These are phyloP conservation scores for Tolypocladium tundrense DNA, from an alignment of 2,329 filamentous ascomycete genomes.

Conservation along the genomic window DNA sequence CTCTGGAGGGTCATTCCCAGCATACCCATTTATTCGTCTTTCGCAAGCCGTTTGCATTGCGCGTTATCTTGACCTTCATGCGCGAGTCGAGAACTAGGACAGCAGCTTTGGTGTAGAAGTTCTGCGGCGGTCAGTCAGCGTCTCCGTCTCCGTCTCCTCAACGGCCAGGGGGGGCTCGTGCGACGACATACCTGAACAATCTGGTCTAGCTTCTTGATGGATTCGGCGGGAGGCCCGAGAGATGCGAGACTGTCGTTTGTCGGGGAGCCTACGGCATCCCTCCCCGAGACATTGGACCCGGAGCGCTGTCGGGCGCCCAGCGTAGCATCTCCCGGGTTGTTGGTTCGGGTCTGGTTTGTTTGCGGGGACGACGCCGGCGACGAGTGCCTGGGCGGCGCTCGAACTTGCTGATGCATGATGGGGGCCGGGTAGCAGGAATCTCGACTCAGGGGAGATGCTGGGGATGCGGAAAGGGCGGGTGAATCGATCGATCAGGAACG, in stretches of 20 bases:
- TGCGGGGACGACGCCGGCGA: slow-evolving; percentile 64
- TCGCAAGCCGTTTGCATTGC: slow-evolving; percentile 28
- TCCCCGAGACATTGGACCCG: slow-evolving; percentile 30
- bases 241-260: slow-evolving; percentile 33
- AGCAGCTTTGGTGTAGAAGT: slow-evolving; percentile 83
- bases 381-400: slow-evolving; percentile 60
- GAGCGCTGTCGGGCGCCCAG: slow-evolving; percentile 30
- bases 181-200: slow-evolving; percentile 64
- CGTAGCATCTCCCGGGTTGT: slow-evolving; percentile 60
- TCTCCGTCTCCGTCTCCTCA: not conserved
- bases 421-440: not conserved
- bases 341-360: slow-evolving; percentile 61
- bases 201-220: slow-evolving; percentile 75
- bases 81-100: slow-evolving; percentile 75
- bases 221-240: slow-evolving; percentile 50
- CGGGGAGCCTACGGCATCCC: slow-evolving; percentile 35
- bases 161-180: not conserved
- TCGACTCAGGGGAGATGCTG: not conserved
- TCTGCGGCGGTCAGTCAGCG: slow-evolving; percentile 39
- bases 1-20: not conserved
- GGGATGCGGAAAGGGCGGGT: not conserved
- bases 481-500: not conserved
- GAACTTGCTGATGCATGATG: slow-evolving; percentile 81
- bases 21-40: slow-evolving; percentile 80
- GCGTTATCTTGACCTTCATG: slow-evolving; percentile 52